Evolutionary conservation across 805 yeast species (phyloP).

Genomic region (Hermanozyma aechmeae): DNA sequence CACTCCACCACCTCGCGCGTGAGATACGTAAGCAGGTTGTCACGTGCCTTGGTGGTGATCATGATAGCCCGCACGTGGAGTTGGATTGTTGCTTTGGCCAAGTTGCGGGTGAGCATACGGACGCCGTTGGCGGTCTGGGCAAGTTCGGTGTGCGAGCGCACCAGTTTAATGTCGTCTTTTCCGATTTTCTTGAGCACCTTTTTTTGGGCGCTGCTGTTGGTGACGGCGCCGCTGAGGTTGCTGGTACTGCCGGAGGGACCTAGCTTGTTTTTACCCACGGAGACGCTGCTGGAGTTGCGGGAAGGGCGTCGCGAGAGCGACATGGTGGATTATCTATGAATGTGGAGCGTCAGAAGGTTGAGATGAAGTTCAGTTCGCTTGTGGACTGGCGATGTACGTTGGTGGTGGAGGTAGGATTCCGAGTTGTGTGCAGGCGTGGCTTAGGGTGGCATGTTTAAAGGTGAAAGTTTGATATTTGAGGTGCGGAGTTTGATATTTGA

Average conservation of each 20-base stretch:
- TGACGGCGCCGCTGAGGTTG: constrained; percentile 3
- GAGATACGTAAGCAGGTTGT: constrained; percentile 62
- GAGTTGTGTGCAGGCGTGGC: too few species aligned
- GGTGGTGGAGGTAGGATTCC: too few species aligned
- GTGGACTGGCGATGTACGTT: too few species aligned
- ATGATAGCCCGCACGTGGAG: constrained; percentile 61
- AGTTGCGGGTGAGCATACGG: constrained; percentile 61
- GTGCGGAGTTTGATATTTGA: too few species aligned
- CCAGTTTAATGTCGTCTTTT: constrained; percentile 40
- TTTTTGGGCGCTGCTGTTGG: constrained; percentile 1
- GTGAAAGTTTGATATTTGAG: too few species aligned
- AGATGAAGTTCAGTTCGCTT: too few species aligned
- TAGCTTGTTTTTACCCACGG: too few species aligned
- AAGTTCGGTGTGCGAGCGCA: constrained; percentile 62
- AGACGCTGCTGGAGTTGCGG: too few species aligned
- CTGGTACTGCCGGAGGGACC: not conserved
- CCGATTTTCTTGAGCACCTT: constrained; percentile 16
- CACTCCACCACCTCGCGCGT: constrained; percentile 78
- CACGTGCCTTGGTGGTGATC: constrained; percentile 87
- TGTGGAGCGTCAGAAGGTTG: too few species aligned
- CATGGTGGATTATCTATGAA: too few species aligned
- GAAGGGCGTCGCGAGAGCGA: too few species aligned
- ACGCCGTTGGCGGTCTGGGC: constrained; percentile 80
- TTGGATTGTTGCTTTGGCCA: constrained; percentile 62
- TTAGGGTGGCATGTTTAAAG: too few species aligned